Evolutionary conservation across 2,329 filamentous ascomycete species (phyloP).

Genomic region (Emmonsiellopsis sp.): DNA sequence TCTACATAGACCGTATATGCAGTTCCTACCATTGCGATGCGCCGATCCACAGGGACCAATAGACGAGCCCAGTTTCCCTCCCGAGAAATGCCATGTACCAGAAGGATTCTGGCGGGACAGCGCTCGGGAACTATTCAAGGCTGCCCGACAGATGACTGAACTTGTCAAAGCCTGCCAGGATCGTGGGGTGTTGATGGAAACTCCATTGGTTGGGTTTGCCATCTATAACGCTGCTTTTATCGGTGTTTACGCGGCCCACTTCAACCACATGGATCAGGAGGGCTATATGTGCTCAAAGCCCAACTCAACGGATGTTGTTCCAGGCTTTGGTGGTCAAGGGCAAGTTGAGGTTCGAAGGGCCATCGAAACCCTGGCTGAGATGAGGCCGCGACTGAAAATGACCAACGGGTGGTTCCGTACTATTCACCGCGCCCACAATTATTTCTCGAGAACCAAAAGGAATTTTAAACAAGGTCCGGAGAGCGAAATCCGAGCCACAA

Average conservation of each 20-base stretch:
- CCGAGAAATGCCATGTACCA: slow-evolving; percentile 35
- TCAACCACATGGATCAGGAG: slow-evolving; percentile 47
- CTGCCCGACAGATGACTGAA: slow-evolving; percentile 46
- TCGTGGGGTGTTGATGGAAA: slow-evolving; percentile 44
- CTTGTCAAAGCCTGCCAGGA: slow-evolving; percentile 44
- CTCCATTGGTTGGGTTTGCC: slow-evolving; percentile 47
- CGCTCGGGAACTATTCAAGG: slow-evolving; percentile 41
- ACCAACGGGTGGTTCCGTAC: slow-evolving; percentile 37
- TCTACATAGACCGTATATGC: slow-evolving; percentile 48
- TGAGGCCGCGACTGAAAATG: slow-evolving; percentile 33
- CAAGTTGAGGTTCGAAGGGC: slow-evolving; percentile 27
- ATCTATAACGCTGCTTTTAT: slow-evolving; percentile 46
- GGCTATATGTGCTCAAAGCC: slow-evolving; percentile 34
- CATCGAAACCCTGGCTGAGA: slow-evolving; percentile 31
- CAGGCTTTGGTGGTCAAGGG: slow-evolving; percentile 18
- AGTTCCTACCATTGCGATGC: slow-evolving; percentile 44
- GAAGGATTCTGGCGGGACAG: slow-evolving; percentile 47
- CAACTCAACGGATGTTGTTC: slow-evolving; percentile 12
- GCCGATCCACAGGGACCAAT: slow-evolving; percentile 44
- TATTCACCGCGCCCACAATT: slow-evolving; percentile 32
- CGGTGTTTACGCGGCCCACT: slow-evolving; percentile 45
- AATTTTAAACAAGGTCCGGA: slow-evolving; percentile 24
- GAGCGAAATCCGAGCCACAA: slow-evolving; percentile 19
- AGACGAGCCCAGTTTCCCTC: slow-evolving; percentile 40
- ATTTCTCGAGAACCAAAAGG: slow-evolving; percentile 31